Evolutionary conservation across 345 rosid genomes (phyloP), one percentile per base, ranked within the genome.

Genomic region (Heritiera fomes): DNA sequence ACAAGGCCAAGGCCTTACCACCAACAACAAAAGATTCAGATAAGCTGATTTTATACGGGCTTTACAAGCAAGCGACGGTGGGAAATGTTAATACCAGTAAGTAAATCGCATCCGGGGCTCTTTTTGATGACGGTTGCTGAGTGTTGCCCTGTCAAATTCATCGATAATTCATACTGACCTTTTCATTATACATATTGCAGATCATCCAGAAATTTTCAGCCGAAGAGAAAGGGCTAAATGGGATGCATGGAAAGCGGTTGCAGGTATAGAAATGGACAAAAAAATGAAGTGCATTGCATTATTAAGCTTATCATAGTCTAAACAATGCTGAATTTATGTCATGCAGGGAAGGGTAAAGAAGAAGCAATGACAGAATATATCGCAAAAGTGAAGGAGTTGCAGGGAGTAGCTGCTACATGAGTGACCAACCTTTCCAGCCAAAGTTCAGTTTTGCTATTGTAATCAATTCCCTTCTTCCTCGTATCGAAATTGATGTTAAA

Each of bases 191-290:
- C 20, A n/a, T 58, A 12, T 38, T 32, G 73, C 59, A 85, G 87
- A 62, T 59, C 74, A 82, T 12, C 82, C 85, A 0, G 80, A 83
- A 43, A 67, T 82, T 9, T 85, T 85, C 72, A 80, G 64, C 81
- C 75, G 60, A 17, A 64, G 5, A n/a, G 87, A 80, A 12, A 80
- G 83, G 58, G 85, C 82, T 13, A 85, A 82, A 73, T 82, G 87
- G 83, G 87, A 85, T 80, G 85, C 87, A 23, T 80, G 87, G 87
- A 85, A 85, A 65, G 80, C 82, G 1, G 78, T 70, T 73, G 83
- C 80, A 82, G 83, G 85, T 82, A 64, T 23, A 20, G 52, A 20
- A 40, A 45, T 68, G 73, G n/a, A 58, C 5, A 17, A 7, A 45
- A 0, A 9, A 8, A 13, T 10, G 30, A 7, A 17, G 43, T 30